Evolutionary conservation across 371 early-diverging fungal species (phyloP).

Genomic region (Ordospora colligata): DNA sequence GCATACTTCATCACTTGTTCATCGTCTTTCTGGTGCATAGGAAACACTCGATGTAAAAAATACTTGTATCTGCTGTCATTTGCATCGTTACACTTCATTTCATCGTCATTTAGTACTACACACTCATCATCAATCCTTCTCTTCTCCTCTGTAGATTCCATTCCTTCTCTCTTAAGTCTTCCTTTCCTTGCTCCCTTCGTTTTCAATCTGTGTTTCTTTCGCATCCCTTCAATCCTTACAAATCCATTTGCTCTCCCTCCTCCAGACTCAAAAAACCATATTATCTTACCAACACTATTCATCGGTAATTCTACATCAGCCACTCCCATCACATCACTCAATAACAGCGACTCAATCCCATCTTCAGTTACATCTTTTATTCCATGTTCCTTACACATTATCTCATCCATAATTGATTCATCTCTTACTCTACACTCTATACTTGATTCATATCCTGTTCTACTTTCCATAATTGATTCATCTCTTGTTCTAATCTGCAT

Average conservation of each 20-base stretch:
- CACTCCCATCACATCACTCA: neutral
- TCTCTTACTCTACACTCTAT: neutral
- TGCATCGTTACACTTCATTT: neutral
- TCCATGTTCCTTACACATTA: no score
- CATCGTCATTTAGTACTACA: neutral
- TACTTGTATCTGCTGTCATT: slow-evolving; percentile 2
- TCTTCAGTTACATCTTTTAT: neutral
- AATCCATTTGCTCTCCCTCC: slow-evolving; percentile 16
- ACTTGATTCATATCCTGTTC: no score
- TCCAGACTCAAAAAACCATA: neutral
- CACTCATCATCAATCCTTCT: slow-evolving; percentile 5
- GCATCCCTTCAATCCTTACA: slow-evolving; percentile 2
- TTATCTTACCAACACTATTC: neutral
- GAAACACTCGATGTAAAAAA: slow-evolving; percentile 10
- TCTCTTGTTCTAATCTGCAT: neutral
- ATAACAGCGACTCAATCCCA: neutral
- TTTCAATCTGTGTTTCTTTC: neutral
- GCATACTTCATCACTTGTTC: slow-evolving; percentile 11
- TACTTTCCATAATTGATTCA: no score
- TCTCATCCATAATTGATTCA: no score
- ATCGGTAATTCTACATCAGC: neutral
- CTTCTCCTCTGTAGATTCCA: neutral
- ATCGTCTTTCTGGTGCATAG: slow-evolving; percentile 2
- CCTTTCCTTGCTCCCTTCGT: neutral
- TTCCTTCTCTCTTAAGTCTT: neutral